phyloP scores from a whole-genome alignment of 2,329 filamentous ascomycete genomes.

The Tolypocladium sp. region DNA sequence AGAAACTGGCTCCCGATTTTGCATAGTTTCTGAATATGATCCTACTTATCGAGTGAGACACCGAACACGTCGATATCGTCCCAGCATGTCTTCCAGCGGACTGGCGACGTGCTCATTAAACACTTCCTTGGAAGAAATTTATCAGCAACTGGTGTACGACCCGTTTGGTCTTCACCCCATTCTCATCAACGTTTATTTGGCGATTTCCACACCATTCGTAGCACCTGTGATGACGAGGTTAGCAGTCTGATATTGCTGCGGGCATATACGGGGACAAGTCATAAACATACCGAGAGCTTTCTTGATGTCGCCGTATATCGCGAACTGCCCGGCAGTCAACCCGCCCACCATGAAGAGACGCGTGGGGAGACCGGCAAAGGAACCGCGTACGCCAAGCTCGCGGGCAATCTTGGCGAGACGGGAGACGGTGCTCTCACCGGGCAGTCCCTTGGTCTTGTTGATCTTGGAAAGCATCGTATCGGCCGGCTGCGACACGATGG shows the following conservation, averaged over 20 bases:
- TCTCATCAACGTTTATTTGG: not conserved
- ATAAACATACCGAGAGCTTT: slow-evolving; percentile 35
- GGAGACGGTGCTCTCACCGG: slow-evolving; percentile 73
- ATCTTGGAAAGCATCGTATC: slow-evolving; percentile 94
- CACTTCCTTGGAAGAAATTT: too few species aligned
- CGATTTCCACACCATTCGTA: not conserved
- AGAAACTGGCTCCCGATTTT: too few species aligned
- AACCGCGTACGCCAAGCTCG: slow-evolving; percentile 73
- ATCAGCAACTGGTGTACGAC: too few species aligned
- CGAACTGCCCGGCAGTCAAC: slow-evolving; percentile 73
- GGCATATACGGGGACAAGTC: not conserved
- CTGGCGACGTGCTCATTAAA: too few species aligned
- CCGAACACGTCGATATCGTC: too few species aligned
- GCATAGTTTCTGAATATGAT: too few species aligned
- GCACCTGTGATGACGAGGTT: not conserved
- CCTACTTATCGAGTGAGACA: too few species aligned
- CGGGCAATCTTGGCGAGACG: slow-evolving; percentile 81
- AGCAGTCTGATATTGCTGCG: not conserved
- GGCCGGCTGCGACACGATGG: slow-evolving; percentile 79
- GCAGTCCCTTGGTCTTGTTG: slow-evolving; percentile 86
- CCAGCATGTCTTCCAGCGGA: too few species aligned
- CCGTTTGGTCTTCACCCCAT: too few species aligned
- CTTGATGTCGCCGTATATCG: slow-evolving; percentile 75
- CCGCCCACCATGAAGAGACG: slow-evolving; percentile 57
- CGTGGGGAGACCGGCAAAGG: slow-evolving; percentile 73